Percentiles rank a stretch among this genome's conserved stretches.
Evolutionary conservation across 148 eudicot species (phyloP).

Genomic region (Rhododendron kiyosumense): DNA sequence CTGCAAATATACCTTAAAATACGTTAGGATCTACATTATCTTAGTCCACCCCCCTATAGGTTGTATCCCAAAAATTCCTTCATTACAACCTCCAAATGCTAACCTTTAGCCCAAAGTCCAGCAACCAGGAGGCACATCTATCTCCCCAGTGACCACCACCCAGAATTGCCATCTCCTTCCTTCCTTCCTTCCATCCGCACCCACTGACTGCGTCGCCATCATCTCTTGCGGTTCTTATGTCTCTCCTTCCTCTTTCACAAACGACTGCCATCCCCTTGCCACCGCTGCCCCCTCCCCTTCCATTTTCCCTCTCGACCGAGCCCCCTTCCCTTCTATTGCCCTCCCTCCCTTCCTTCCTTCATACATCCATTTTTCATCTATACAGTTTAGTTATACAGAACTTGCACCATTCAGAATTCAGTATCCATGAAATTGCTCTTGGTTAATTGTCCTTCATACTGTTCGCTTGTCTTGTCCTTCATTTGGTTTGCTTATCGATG

Average conservation of each 20-base stretch:
- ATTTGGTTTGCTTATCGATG: not conserved
- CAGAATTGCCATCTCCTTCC: not conserved
- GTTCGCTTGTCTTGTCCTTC: not conserved
- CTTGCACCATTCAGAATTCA: not conserved
- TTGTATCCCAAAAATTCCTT: too few species aligned
- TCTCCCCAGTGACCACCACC: not conserved
- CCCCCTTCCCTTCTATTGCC: not conserved
- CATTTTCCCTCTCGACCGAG: not conserved
- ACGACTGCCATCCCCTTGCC: not conserved
- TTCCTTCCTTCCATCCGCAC: not conserved
- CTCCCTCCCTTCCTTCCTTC: not conserved
- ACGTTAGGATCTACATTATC: too few species aligned
- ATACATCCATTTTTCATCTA: not conserved
- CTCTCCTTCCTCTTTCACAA: not conserved
- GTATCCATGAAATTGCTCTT: not conserved
- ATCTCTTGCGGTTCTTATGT: not conserved
- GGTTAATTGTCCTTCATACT: not conserved
- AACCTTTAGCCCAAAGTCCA: too few species aligned
- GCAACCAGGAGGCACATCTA: too few species aligned
- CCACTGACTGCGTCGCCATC: not conserved
- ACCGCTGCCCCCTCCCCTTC: not conserved
- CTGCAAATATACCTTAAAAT: too few species aligned
- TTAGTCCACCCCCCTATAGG: too few species aligned
- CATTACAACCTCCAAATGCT: too few species aligned
- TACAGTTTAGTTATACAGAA: not conserved